These are phyloP conservation scores for Diutina sp. DNA, from an alignment of 1,139 yeast species.

Conservation along the genomic window DNA sequence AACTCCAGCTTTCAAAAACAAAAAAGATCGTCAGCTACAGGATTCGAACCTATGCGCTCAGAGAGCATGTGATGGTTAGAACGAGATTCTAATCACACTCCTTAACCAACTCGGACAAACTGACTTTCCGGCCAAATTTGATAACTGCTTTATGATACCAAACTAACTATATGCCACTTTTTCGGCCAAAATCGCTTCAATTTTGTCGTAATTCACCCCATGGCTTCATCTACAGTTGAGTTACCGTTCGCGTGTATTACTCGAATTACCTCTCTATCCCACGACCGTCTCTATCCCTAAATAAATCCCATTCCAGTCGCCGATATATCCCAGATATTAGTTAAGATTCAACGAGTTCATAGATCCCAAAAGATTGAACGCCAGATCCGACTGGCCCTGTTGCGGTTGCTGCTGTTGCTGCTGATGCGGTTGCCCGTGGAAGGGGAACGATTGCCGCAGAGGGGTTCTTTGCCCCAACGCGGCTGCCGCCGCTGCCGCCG, in stretches of 20 bases:
- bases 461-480: neutral
- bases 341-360: neutral
- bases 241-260: neutral
- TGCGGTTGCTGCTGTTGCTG: neutral
- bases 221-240: neutral
- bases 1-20: too few species aligned
- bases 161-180: neutral
- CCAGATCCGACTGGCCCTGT: neutral
- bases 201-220: neutral
- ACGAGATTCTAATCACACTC: neutral
- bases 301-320: neutral
- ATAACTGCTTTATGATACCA: neutral
- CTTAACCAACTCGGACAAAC: neutral
- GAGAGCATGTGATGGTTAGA: neutral
- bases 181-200: neutral
- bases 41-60: neutral
- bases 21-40: neutral
- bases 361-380: neutral
- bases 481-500: neutral
- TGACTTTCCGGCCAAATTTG: neutral
- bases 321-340: neutral
- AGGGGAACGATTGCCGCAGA: neutral
- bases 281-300: neutral
- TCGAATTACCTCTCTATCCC: neutral
- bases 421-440: neutral